phyloP scores from a whole-genome alignment of 768 basidiomycete species.

The Kwoniella heveanensis region DNA sequence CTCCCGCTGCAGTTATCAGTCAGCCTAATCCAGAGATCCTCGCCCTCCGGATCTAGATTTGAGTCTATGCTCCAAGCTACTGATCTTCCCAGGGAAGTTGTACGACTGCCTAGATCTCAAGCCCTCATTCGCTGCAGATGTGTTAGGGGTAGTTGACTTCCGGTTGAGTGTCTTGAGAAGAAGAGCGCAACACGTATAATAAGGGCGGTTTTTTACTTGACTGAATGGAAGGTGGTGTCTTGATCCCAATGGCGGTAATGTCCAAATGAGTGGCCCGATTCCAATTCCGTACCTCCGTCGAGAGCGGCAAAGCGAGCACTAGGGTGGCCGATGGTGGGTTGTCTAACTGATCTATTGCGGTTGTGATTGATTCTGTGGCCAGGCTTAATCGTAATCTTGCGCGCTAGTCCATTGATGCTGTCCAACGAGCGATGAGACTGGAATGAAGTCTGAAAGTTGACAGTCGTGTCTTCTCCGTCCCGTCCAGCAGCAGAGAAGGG shows the following conservation, averaged over 20 bases:
- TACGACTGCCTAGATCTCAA: background rate
- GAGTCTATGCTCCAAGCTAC: background rate
- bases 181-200: no score
- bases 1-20: background rate
- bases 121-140: background rate
- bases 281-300: no score
- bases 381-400: conserved; percentile 1
- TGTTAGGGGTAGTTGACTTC: background rate
- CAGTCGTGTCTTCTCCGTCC: no score
- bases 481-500: no score
- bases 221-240: background rate
- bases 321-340: no score
- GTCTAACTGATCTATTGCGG: no score
- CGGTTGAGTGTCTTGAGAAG: no score
- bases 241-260: background rate
- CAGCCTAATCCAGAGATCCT: background rate
- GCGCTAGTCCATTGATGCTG: background rate
- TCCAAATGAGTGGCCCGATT: background rate
- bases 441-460: background rate
- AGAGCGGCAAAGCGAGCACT: no score
- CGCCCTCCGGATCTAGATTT: background rate
- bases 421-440: background rate
- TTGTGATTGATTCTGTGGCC: background rate
- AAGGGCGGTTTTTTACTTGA: no score
- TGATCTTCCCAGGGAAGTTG: background rate